These are phyloP conservation scores for Cladophialophora bantiana DNA, from an alignment of 2,329 filamentous ascomycete species.

Conservation along the genomic window DNA sequence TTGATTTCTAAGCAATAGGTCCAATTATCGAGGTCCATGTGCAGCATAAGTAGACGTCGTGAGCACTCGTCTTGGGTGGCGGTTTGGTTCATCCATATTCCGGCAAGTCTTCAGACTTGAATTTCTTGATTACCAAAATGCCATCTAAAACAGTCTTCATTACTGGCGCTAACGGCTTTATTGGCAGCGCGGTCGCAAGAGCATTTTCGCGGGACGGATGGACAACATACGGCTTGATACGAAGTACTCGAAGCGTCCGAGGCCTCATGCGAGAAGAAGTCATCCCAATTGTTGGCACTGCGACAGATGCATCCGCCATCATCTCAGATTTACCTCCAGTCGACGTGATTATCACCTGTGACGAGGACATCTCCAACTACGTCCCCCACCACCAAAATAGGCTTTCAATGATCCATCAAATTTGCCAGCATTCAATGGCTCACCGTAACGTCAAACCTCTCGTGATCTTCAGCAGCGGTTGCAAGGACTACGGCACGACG, in stretches of 20 bases:
- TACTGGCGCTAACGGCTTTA: conserved; percentile 57
- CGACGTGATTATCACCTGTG: conserved; percentile 55
- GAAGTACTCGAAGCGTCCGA: conserved; percentile 34
- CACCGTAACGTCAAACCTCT: conserved; percentile 48
- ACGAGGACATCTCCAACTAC: conserved; percentile 53
- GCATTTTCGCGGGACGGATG: conserved; percentile 57
- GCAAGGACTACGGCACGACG: conserved; percentile 58
- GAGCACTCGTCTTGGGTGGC: too few relatives aligned
- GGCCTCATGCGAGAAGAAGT: conserved; percentile 30
- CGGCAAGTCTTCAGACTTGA: too few relatives aligned
- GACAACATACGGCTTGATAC: conserved; percentile 55
- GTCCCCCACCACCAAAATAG: conserved; percentile 50
- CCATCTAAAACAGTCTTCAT: too few relatives aligned
- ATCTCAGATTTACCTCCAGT: conserved; percentile 38
- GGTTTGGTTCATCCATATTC: too few relatives aligned
- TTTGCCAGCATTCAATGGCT: conserved; percentile 42
- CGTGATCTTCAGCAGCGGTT: conserved; percentile 57
- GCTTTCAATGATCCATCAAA: conserved; percentile 45
- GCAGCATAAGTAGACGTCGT: too few relatives aligned
- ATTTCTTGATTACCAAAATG: too few relatives aligned
- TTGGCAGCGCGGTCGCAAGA: conserved; percentile 55
- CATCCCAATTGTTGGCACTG: conserved; percentile 30
- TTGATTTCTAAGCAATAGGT: too few relatives aligned
- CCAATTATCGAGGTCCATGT: too few relatives aligned
- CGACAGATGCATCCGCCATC: conserved; percentile 19